Conservation (phyloP, 2,329 filamentous ascomycete genomes). For the Cyphellophora attinorum region DNA sequence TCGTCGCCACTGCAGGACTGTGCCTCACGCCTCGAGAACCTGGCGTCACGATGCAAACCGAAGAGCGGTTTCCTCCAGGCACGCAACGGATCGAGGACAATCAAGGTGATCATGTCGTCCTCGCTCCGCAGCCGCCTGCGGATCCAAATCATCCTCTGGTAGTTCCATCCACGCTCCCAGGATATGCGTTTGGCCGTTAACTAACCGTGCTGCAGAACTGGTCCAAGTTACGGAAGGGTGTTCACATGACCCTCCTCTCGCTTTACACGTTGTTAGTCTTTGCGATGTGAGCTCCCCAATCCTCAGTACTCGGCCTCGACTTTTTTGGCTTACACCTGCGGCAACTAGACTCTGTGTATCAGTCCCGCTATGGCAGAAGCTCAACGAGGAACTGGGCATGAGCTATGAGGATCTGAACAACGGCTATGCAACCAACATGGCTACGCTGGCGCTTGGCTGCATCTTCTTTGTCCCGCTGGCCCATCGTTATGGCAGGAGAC, state of each 20-base stretch:
- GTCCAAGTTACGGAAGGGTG: conserved; percentile 29
- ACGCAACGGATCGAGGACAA: too few species aligned
- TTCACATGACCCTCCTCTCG: conserved; percentile 32
- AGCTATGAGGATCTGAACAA: conserved; percentile 33
- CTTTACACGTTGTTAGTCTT: conserved; percentile 36
- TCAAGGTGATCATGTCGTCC: too few species aligned
- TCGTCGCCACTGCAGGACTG: too few species aligned
- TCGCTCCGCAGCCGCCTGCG: conserved; percentile 27
- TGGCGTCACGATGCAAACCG: too few species aligned
- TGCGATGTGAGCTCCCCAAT: conserved; percentile 21
- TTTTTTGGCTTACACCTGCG: too few species aligned
- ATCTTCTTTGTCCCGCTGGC: conserved; percentile 37
- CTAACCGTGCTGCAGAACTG: conserved; percentile 36
- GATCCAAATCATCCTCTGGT: conserved; percentile 32
- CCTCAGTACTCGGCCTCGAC: background rate
- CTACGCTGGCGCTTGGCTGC: conserved; percentile 31
- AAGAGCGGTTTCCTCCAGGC: too few species aligned
- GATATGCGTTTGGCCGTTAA: conserved; percentile 24
- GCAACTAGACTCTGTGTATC: conserved; percentile 32
- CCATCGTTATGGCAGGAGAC: conserved; percentile 36
- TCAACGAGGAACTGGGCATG: conserved; percentile 35
- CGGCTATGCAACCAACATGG: conserved; percentile 35
- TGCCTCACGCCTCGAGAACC: too few species aligned
- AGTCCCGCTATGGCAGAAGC: conserved; percentile 33
- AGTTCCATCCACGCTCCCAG: conserved; percentile 21